Conservation (phyloP, 441 rosid species). For the Jatropha multifida region DNA sequence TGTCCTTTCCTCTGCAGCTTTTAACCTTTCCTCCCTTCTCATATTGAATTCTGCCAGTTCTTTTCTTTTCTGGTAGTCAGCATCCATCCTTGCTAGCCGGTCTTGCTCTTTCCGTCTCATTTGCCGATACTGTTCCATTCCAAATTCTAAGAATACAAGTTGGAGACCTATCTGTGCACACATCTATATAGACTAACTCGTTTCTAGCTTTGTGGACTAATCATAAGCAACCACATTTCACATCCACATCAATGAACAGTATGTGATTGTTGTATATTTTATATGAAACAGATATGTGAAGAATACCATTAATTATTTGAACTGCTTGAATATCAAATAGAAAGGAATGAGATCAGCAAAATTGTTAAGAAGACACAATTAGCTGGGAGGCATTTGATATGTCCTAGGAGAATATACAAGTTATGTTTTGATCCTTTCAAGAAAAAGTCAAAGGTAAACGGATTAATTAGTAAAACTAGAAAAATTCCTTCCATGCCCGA, state of each 20-base stretch:
- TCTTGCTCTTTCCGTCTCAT: slow-evolving; percentile 94
- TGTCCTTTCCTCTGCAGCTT: slow-evolving; percentile 78
- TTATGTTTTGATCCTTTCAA: too few relatives aligned
- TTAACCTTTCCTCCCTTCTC: slow-evolving; percentile 83
- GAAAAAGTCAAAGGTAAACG: too few relatives aligned
- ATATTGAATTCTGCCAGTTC: slow-evolving; percentile 60
- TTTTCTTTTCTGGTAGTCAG: slow-evolving; percentile 75
- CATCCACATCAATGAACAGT: not conserved
- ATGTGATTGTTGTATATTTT: not conserved
- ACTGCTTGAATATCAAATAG: not conserved
- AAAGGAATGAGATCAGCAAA: not conserved
- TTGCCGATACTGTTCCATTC: slow-evolving; percentile 67
- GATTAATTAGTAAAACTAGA: not conserved
- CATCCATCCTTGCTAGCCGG: slow-evolving; percentile 83
- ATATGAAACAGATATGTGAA: not conserved
- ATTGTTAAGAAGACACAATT: not conserved
- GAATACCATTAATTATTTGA: not conserved
- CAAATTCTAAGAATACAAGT: not conserved
- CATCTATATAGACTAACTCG: not conserved
- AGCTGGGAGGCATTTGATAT: not conserved
- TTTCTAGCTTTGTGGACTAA: not conserved
- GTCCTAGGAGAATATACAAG: not conserved
- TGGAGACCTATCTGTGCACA: not conserved
- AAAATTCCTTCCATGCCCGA: not conserved
- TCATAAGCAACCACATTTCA: not conserved